Evolutionary conservation across 2,329 filamentous ascomycete genomes (phyloP), one percentile per base, ranked within the genome.

Genomic region (Exophiala viscosa): DNA sequence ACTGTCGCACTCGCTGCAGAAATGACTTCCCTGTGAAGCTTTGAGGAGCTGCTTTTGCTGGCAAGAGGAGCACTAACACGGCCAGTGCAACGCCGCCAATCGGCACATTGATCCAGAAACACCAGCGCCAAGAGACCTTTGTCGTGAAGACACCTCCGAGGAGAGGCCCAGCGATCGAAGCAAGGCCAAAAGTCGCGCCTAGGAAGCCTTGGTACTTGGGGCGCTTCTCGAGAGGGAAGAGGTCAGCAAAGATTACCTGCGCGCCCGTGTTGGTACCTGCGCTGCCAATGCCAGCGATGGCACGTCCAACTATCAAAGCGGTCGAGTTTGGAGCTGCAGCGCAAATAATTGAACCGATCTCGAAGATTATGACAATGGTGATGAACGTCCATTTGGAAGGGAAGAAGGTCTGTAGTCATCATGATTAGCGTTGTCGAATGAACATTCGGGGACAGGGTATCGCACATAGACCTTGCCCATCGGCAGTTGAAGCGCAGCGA

Each of bases 311-410:
- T 41, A 74, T 73, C 41, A 74, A 58, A 1, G 65, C 65, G 2
- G 66, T 59, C 1, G 71, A 73, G 28, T 50, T 69, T 1, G 69
- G 70, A 5, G 71, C 67, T 8, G 66, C 63, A 9, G 64, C 70
- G 43, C 70, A 73, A 35, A 74, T 53, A 33, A 67, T 59, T 1
- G 70, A 73, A 4, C 72, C 72, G 8, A 76, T 31, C 48, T 74
- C 68, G 54, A 76, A 77, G 36, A 76, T 61, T 8, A 62, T 54
- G 6, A 76, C 62, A 0, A 69, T 67, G 5, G 42, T 50, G 17
- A 76, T 57, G 45, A 72, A 73, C 2, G 69, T 66, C 69, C 67
- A 72, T 63, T 77, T 76, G 40, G 70, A 62, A 3, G 68, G 65
- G 58, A 70, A 74, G 62, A 72, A 70, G 0, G 66, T 71, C 23